These are phyloP conservation scores for Thielaviopsis musarum DNA, from an alignment of 2,329 filamentous ascomycete genomes.

Conservation along the genomic window DNA sequence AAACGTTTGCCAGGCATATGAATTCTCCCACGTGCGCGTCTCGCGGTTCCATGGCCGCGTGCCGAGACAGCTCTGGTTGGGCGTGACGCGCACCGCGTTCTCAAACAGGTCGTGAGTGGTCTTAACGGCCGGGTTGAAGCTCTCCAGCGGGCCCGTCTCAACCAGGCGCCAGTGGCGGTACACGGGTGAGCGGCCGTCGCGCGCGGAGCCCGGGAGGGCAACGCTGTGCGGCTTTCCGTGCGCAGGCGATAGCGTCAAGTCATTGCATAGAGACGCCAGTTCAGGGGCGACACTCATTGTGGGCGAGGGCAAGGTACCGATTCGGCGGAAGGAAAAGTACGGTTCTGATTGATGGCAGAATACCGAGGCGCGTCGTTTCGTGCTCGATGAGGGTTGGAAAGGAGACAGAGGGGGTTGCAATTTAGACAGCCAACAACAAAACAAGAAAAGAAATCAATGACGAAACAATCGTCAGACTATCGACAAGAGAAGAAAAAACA, in stretches of 20 bases:
- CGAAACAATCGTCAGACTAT: too few relatives aligned
- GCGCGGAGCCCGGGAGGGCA: slow-evolving; percentile 56
- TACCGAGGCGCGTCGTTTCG: not conserved
- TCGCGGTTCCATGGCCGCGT: slow-evolving; percentile 60
- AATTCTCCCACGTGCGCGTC: slow-evolving; percentile 54
- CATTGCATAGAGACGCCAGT: slow-evolving; percentile 14
- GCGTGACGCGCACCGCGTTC: slow-evolving; percentile 39
- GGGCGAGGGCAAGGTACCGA: not conserved
- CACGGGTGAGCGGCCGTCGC: slow-evolving; percentile 52
- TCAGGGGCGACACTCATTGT: slow-evolving; percentile 2
- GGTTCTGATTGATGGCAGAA: not conserved
- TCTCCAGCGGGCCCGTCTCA: slow-evolving; percentile 53
- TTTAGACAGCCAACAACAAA: not conserved
- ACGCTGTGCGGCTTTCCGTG: slow-evolving; percentile 65
- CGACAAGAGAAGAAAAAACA: too few relatives aligned
- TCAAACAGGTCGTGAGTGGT: slow-evolving; percentile 77
- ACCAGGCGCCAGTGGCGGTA: slow-evolving; percentile 73
- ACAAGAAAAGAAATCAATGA: too few relatives aligned
- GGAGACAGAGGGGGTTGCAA: not conserved
- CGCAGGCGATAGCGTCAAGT: slow-evolving; percentile 45
- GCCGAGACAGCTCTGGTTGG: slow-evolving; percentile 61
- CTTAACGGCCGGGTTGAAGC: slow-evolving; percentile 50
- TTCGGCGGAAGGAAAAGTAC: not conserved
- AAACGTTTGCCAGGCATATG: slow-evolving; percentile 75
- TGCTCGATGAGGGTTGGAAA: not conserved